Evolutionary conservation across 306 rosid species (phyloP).

Genomic region (Lathyrus sativus): DNA sequence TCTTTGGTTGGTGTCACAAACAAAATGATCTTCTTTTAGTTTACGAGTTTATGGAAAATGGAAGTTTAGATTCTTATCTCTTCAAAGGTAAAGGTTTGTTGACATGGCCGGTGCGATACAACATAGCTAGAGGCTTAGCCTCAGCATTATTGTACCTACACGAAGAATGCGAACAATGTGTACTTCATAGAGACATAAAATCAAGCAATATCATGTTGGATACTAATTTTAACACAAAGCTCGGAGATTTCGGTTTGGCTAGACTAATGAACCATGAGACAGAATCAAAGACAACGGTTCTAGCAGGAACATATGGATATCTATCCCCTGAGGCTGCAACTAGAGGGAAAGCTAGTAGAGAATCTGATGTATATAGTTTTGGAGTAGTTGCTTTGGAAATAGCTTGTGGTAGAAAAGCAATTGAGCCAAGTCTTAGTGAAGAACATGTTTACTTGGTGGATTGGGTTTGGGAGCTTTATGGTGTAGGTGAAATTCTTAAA

Average conservation of each 20-base stretch:
- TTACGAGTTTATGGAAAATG: conserved; percentile 48
- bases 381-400: conserved; percentile 52
- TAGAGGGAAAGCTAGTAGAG: conserved; percentile 42
- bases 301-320: conserved; percentile 51
- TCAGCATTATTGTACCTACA: conserved; percentile 45
- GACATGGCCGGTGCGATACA: conserved; percentile 42
- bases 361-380: conserved; percentile 49
- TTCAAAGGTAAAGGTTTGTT: conserved; percentile 29
- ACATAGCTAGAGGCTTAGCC: conserved; percentile 42
- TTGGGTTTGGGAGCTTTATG: conserved; percentile 43
- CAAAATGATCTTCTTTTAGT: conserved; percentile 33
- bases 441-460: conserved; percentile 33
- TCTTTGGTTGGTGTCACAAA: conserved; percentile 50
- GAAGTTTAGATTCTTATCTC: conserved; percentile 50
- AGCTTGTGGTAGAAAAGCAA: conserved; percentile 44
- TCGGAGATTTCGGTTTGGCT: conserved; percentile 53
- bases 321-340: conserved; percentile 45
- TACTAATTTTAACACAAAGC: conserved; percentile 39
- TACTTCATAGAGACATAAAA: conserved; percentile 49
- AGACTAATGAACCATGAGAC: conserved; percentile 37
- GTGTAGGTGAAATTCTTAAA: conserved; percentile 16
- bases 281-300: conserved; percentile 36
- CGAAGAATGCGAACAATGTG: conserved; percentile 46
- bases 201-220: conserved; percentile 51
- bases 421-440: conserved; percentile 23